Conservation (phyloP, 768 basidiomycete genomes). For the Rhizopogon sp. region DNA sequence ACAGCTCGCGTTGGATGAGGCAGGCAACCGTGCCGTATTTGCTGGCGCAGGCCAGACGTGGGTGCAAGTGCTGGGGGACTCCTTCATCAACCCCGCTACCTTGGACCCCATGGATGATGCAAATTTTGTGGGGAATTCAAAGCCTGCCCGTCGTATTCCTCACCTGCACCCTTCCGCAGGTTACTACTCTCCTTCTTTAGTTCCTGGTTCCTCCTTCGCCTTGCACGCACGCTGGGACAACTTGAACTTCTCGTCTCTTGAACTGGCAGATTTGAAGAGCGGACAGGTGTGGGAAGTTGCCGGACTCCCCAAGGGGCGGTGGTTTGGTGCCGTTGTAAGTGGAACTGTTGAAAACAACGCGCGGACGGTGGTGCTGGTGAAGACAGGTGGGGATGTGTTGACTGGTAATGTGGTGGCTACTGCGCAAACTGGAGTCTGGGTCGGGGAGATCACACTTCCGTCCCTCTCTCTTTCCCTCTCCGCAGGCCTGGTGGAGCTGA, state of each 20-base stretch:
- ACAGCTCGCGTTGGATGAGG: conserved; percentile 52
- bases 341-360: conserved; percentile 32
- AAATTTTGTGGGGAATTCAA: conserved; percentile 13
- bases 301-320: conserved; percentile 61
- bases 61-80: conserved; percentile 34
- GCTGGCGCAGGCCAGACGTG: conserved; percentile 65
- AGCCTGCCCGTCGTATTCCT: conserved; percentile 38
- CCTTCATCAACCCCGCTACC: conserved; percentile 34
- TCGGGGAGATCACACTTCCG: conserved; percentile 55
- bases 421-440: conserved; percentile 55
- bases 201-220: conserved; percentile 35
- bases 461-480: conserved; percentile 17
- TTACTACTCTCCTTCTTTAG: conserved; percentile 67
- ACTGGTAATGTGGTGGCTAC: conserved; percentile 66
- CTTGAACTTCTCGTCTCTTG: conserved; percentile 54
- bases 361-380: conserved; percentile 58
- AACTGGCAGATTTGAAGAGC: conserved; percentile 50
- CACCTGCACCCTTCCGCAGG: conserved; percentile 40
- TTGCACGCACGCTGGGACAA: conserved; percentile 71
- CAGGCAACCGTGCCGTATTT: conserved; percentile 52
- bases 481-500: conserved; percentile 30
- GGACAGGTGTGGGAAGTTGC: conserved; percentile 42
- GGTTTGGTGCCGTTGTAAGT: conserved; percentile 55
- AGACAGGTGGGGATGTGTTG: conserved; percentile 52
- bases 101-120: neutral